Evolutionary conservation across 371 early-diverging fungal genomes (phyloP).

Genomic region (Gilbertella persicaria): DNA sequence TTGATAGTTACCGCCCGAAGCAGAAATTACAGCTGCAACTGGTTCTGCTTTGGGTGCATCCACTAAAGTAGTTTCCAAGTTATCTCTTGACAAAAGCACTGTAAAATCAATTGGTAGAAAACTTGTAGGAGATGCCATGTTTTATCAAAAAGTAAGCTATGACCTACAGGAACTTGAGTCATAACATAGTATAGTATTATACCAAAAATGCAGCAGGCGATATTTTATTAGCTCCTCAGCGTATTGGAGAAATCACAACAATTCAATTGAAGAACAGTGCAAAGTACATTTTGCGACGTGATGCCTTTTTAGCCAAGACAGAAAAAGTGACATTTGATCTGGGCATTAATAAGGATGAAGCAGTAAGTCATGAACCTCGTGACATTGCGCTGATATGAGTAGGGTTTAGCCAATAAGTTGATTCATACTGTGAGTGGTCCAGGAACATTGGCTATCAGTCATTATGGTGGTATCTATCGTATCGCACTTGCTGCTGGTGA

Average conservation of each 20-base stretch:
- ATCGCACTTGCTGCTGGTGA: slow-evolving; percentile 69
- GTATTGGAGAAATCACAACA: slow-evolving; percentile 67
- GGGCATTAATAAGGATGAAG: slow-evolving; percentile 35
- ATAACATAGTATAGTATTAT: slow-evolving; percentile 47
- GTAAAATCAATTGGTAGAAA: slow-evolving; percentile 54
- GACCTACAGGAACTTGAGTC: neutral
- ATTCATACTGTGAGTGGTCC: slow-evolving; percentile 70
- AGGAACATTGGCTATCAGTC: slow-evolving; percentile 72
- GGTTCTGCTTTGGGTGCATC: slow-evolving; percentile 68
- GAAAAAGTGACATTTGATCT: slow-evolving; percentile 62
- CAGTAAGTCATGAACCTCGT: slow-evolving; percentile 9
- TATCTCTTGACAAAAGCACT: slow-evolving; percentile 51
- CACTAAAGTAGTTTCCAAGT: slow-evolving; percentile 53
- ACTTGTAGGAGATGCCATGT: slow-evolving; percentile 57
- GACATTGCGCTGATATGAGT: slow-evolving; percentile 1
- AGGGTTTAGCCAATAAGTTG: slow-evolving; percentile 64
- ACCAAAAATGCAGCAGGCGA: slow-evolving; percentile 63
- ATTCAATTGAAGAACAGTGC: slow-evolving; percentile 61
- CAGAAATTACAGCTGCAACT: slow-evolving; percentile 62
- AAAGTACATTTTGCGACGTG: slow-evolving; percentile 70
- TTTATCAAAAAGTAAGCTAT: slow-evolving; percentile 60
- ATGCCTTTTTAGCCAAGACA: slow-evolving; percentile 69
- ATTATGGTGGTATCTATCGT: slow-evolving; percentile 73
- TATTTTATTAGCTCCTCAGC: slow-evolving; percentile 67
- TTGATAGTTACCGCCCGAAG: slow-evolving; percentile 57